Percentiles rank a stretch among this genome's conserved stretches.
Evolutionary conservation across 2,329 filamentous ascomycete genomes (phyloP).

Genomic region (Colletotrichum noveboracense): DNA sequence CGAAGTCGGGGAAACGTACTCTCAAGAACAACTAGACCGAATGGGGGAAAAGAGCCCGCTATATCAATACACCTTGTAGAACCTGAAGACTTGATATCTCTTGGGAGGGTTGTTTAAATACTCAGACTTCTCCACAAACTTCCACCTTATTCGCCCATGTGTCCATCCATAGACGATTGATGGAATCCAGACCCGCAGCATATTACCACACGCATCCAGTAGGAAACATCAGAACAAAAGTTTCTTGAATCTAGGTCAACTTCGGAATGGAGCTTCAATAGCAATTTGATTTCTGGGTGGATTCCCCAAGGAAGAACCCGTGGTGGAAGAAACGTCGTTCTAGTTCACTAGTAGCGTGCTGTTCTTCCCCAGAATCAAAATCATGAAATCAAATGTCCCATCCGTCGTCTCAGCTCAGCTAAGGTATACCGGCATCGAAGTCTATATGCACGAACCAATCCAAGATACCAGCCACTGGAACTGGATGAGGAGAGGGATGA

Average conservation of each 20-base stretch:
- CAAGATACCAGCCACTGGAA: not conserved
- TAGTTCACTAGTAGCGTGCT: not conserved
- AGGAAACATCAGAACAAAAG: too few relatives aligned
- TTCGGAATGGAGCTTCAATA: too few relatives aligned
- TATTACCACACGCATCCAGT: too few relatives aligned
- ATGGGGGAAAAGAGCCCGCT: slow-evolving; percentile 1
- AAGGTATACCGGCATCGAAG: not conserved
- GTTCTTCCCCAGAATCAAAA: not conserved
- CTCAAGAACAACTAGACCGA: slow-evolving; percentile 14
- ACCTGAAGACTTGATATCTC: not conserved
- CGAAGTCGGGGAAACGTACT: slow-evolving; percentile 31
- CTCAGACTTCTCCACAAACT: not conserved
- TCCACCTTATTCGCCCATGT: too few relatives aligned
- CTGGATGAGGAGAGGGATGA: not conserved
- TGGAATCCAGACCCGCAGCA: too few relatives aligned
- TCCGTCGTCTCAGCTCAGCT: not conserved
- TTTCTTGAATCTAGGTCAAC: too few relatives aligned
- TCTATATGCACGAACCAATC: not conserved
- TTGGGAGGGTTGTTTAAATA: not conserved
- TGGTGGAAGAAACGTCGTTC: not conserved
- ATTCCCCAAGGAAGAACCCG: not conserved
- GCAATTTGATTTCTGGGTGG: not conserved
- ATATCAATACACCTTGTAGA: slow-evolving; percentile 8
- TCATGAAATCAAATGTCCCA: not conserved
- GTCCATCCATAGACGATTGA: too few relatives aligned